Evolutionary conservation across 225 moss, liverwort and hornwort species (phyloP).

Genomic region (Pseudoscleropodium purum): DNA sequence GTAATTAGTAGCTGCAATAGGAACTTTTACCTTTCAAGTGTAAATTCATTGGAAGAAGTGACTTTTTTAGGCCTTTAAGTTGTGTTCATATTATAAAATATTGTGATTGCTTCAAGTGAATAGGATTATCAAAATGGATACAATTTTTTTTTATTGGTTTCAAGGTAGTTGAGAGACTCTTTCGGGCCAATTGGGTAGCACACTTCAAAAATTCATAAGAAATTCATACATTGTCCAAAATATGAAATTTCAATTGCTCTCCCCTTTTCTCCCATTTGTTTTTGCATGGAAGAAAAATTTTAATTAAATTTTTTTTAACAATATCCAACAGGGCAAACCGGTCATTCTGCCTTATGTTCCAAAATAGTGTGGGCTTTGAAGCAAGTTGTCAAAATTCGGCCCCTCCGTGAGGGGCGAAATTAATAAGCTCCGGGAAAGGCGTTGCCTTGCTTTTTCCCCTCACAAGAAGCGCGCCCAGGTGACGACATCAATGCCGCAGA

Average conservation of each 20-base stretch:
- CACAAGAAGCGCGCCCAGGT: not conserved
- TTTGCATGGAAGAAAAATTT: rapidly evolving
- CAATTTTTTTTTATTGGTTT: not conserved
- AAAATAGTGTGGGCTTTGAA: not conserved
- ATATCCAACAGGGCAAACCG: not conserved
- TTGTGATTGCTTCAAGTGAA: not conserved
- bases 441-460: not conserved
- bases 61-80: too few species aligned
- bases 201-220: not conserved
- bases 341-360: not conserved
- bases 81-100: not conserved
- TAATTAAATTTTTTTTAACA: not conserved
- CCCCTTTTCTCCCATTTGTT: not conserved
- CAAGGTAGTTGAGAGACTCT: not conserved
- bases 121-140: not conserved
- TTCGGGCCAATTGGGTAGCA: rapidly evolving
- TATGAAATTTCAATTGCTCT: too few species aligned
- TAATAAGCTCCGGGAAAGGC: not conserved
- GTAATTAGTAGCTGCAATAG: not conserved
- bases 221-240: not conserved
- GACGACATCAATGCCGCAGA: not conserved
- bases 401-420: not conserved
- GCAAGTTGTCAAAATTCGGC: not conserved
- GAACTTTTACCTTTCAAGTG: not conserved
- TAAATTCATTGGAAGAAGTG: not conserved